Conservation (phyloP, 257 asterid species). For the Solanum sejunctum region DNA sequence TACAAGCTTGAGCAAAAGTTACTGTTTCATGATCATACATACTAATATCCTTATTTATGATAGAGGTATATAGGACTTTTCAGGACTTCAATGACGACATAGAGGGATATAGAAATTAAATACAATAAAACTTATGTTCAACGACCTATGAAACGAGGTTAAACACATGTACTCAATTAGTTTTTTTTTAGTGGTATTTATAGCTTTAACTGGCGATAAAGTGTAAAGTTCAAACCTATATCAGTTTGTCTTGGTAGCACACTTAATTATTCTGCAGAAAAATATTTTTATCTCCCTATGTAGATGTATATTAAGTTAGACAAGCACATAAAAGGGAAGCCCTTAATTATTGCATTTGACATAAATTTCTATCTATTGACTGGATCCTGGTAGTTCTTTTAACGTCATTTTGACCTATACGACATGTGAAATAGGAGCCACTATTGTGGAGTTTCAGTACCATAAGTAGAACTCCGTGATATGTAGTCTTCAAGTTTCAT, state of each 20-base stretch:
- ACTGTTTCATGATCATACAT: too few relatives aligned
- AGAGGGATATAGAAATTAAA: too few relatives aligned
- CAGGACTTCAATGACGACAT: too few relatives aligned
- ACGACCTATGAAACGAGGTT: constrained; percentile 80
- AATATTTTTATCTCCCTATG: background rate
- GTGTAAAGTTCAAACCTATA: background rate
- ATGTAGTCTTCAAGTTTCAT: background rate
- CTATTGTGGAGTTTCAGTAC: background rate
- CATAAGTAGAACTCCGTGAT: too few relatives aligned
- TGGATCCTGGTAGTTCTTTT: background rate
- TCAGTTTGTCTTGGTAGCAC: background rate
- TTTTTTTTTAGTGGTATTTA: background rate
- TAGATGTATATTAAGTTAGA: background rate
- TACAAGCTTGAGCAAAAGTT: too few relatives aligned
- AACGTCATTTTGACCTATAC: background rate
- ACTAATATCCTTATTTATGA: too few relatives aligned
- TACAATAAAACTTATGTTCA: constrained; percentile 85
- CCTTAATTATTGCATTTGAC: background rate
- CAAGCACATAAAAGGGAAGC: background rate
- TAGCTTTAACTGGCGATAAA: background rate
- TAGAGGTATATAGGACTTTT: too few relatives aligned
- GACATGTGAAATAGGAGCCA: background rate
- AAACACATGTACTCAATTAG: background rate
- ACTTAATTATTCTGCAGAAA: background rate
- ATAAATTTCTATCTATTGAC: background rate